phyloP scores from a whole-genome alignment of 495 filamentous ascomycete species.

The Bacidia rubella region DNA sequence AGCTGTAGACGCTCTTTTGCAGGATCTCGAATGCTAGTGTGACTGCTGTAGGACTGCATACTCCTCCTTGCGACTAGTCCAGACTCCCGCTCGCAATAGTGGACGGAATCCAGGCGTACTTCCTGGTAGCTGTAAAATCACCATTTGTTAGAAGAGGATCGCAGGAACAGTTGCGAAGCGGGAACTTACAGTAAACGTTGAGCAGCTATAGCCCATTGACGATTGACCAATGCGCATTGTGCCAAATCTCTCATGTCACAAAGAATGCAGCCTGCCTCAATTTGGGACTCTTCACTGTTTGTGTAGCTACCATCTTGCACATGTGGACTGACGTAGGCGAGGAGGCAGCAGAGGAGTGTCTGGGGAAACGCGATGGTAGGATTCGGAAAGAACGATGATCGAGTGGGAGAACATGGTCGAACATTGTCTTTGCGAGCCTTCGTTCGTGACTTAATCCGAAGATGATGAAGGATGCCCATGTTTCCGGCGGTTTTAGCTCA shows the following conservation, averaged over 20 bases:
- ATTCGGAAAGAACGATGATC: constrained; percentile 22
- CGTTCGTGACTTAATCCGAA: not conserved
- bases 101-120: constrained; percentile 85
- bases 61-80: constrained; percentile 64
- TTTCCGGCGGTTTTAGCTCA: too few species aligned
- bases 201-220: constrained; percentile 50
- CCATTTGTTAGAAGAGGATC: not conserved
- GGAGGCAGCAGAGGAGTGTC: constrained; percentile 56
- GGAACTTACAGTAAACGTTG: constrained; percentile 47
- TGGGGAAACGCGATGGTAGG: constrained; percentile 42
- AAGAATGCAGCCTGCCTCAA: constrained; percentile 82
- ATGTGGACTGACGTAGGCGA: constrained; percentile 76
- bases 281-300: constrained; percentile 66
- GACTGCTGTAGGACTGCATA: constrained; percentile 57
- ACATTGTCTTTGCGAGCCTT: not conserved
- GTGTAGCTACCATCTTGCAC: constrained; percentile 60
- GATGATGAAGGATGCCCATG: too few species aligned
- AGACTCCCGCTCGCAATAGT: constrained; percentile 83
- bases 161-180: too few species aligned
- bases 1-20: constrained; percentile 61
- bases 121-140: constrained; percentile 56
- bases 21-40: constrained; percentile 66
- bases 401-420: too few species aligned
- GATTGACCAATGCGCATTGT: constrained; percentile 58
- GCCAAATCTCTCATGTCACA: constrained; percentile 90